Evolutionary conservation across 2,329 filamentous ascomycete genomes (phyloP).

Genomic region (Ceratocystis variospora): DNA sequence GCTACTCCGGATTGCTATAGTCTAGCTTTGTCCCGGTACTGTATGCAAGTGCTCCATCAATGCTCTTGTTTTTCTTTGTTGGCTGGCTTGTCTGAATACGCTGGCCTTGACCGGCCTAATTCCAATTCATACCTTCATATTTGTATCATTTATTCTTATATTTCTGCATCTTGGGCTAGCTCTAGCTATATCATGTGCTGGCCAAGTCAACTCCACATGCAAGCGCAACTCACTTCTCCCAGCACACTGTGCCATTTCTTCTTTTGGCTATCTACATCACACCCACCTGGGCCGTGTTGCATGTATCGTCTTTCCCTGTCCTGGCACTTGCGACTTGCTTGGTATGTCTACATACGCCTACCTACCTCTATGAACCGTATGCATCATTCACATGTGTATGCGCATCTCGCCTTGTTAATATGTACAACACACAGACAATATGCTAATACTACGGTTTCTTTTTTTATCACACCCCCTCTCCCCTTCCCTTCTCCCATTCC

Average conservation of each 20-base stretch:
- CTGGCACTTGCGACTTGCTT: conserved; percentile 1
- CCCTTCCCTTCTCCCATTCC: neutral
- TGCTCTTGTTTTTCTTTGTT: neutral
- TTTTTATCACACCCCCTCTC: conserved; percentile 3
- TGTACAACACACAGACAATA: conserved; percentile 6
- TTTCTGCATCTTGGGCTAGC: neutral
- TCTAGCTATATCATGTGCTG: neutral
- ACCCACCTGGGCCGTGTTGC: neutral
- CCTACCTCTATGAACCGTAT: neutral
- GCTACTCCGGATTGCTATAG: neutral
- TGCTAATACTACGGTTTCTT: neutral
- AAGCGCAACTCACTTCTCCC: neutral
- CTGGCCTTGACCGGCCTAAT: neutral
- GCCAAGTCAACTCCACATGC: neutral
- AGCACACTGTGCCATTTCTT: neutral
- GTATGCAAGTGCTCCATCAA: neutral
- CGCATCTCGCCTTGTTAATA: neutral
- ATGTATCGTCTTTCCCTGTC: neutral
- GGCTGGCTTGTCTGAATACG: neutral
- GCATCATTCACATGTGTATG: neutral
- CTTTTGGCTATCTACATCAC: neutral
- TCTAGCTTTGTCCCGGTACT: too few species aligned
- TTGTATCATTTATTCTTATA: neutral
- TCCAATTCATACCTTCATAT: neutral
- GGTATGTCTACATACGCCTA: neutral